Conservation (phyloP, 23 red algal species). For the Gracilaria caudata region DNA sequence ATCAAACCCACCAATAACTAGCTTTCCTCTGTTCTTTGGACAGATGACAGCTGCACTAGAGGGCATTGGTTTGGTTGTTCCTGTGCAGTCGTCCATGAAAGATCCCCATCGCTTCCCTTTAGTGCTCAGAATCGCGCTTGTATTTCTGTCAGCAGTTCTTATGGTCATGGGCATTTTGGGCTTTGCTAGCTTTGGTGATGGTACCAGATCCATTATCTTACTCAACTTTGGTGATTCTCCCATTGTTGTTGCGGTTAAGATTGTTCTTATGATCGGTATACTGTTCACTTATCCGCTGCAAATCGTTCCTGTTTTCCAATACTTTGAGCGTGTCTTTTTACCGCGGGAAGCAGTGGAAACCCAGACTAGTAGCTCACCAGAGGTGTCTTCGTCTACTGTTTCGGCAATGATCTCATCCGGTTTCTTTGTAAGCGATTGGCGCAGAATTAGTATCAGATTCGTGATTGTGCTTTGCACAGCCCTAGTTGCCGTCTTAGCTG, state of each 20-base stretch:
- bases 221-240: conserved; percentile 86
- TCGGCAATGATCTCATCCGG: neutral
- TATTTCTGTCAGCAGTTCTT: conserved; percentile 62
- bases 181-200: conserved; percentile 91
- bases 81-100: conserved; percentile 87
- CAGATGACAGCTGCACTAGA: conserved; percentile 94
- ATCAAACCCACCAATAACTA: conserved; percentile 49
- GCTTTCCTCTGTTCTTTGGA: conserved; percentile 92
- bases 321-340: conserved; percentile 73
- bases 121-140: conserved; percentile 78
- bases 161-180: conserved; percentile 86
- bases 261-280: conserved; percentile 83
- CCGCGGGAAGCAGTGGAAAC: neutral
- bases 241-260: conserved; percentile 78
- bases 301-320: conserved; percentile 90
- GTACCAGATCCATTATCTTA: conserved; percentile 86
- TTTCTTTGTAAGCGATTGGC: conserved; percentile 68
- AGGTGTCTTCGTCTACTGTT: conserved; percentile 25
- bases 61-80: conserved; percentile 97
- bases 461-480: conserved; percentile 72
- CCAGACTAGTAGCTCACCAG: neutral
- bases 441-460: conserved; percentile 60
- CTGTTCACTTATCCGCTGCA: conserved; percentile 98
- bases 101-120: conserved; percentile 57
- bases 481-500: conserved; percentile 82